Evolutionary conservation across 805 yeast genomes (phyloP), one percentile per base, ranked within the genome.

Genomic region (Cyberlindnera veronae): DNA sequence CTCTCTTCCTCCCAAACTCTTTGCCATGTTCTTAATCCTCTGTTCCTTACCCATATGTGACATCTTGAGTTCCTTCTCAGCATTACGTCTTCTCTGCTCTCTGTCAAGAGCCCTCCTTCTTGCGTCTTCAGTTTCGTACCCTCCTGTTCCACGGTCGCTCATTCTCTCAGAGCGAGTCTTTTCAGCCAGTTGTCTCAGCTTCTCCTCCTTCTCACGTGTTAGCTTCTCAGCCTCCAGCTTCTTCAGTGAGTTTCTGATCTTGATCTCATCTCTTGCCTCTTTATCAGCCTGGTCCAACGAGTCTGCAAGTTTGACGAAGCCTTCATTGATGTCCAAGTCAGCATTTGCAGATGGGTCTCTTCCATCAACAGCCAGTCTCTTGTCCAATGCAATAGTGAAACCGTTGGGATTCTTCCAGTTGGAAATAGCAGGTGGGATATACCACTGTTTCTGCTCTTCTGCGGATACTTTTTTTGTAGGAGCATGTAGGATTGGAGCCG

Each of bases 321-420:
- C 78, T 40, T 77, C 76, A 42, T 76, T 71, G 37, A 81, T 71
- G 16, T 67, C 62, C 14, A 50, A 62, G 0, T 58, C 61, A 26
- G 58, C 54, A 20, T 55, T 45, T 0, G 66, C 60, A 6, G 64
- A 62, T 10, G 54, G 61, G 22, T 60, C 62, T 3, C 69, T 63
- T 1, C 69, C 70, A 39, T 68, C 72, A 12, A 74, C 72, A 2
- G 78, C 71, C 40, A 86, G 67, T 44, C 97, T 68, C 54, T 84
- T 85, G 39, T 89, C 95, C 29, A 90, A 61, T 1, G 84, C 79
- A 32, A 90, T 81, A 1, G 95, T 79, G 57, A 79, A 87, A 1
- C 98, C 97, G 51, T 85, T 84, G 14, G 90, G 86, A 60, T 93
- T 93, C 61, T 89, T 90, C 97, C 98, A 93, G 60, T 87, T 88